Evolutionary conservation across 306 rosid species (phyloP).

Genomic region (Crataegus laevigata): DNA sequence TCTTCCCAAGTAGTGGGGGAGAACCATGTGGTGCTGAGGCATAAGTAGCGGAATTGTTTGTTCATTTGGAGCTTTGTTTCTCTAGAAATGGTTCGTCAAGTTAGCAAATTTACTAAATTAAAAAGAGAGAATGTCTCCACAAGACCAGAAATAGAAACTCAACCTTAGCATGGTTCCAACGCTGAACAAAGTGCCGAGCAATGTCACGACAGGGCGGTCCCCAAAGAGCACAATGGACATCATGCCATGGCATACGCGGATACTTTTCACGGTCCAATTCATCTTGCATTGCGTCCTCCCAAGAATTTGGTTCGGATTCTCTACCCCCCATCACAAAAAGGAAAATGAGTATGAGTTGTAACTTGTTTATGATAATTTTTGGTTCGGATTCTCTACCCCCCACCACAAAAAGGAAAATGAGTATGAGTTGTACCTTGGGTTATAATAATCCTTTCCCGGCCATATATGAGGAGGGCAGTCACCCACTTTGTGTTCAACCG

Average conservation of each 20-base stretch:
- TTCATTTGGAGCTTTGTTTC: conserved; percentile 42
- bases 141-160: not conserved
- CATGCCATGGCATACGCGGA: conserved; percentile 58
- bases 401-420: not conserved
- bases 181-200: conserved; percentile 48
- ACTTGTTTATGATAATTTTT: not conserved
- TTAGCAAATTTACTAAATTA: not conserved
- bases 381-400: conserved; percentile 46
- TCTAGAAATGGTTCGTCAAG: conserved; percentile 11
- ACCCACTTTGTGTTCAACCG: conserved; percentile 36
- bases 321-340: not conserved
- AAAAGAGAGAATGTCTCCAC: not conserved
- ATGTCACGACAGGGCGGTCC: conserved; percentile 46
- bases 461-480: conserved; percentile 38
- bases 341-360: not conserved
- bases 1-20: conserved; percentile 47
- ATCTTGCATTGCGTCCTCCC: conserved; percentile 44
- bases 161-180: conserved; percentile 57
- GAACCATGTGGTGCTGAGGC: conserved; percentile 48
- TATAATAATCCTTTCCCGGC: conserved; percentile 52
- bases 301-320: conserved; percentile 56
- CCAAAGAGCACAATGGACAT: conserved; percentile 48
- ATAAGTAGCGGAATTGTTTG: conserved; percentile 40
- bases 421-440: conserved; percentile 20
- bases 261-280: conserved; percentile 38